Base-by-base conservation (phyloP, 2,329 filamentous ascomycete species). In the Pseudopyrenochaeta lycopersici region DNA sequence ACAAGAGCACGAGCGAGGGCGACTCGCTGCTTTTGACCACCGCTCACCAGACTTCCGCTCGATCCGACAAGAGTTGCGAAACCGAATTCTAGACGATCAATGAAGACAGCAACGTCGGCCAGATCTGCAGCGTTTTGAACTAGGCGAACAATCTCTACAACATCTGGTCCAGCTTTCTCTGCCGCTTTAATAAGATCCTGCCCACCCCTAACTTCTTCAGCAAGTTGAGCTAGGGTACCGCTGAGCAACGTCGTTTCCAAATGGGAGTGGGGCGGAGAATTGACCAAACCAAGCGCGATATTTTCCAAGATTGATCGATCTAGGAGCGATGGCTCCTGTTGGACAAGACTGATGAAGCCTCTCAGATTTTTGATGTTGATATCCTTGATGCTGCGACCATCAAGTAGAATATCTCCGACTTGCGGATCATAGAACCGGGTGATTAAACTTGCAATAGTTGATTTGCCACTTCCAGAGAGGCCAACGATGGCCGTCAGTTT, bases 51-150 rank as follows among this genome's bases (percentile, higher is more conserved):
- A 31, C 79, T 81, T 21, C 85, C 85, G 10, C 77, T 78, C 6
- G 79, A 77, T 2, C 86, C 85, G 1, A 86, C 82, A 3, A 78
- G 74, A 0, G 78, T 77, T 2, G 77, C 79, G 7, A 80, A 71
- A 32, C 81, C 77, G 62, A 81, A 70, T 42, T 85, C 81, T 1
- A 85, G 79, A 1, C 71, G 75, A 38, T 78, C 74, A 60, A 86
- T 86, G 65, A 87, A 89, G 11, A 65, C 66, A 45, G 79, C 76
- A 0, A 84, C 87, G 70, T 89, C 86, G 0, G 88, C 87, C 23
- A 88, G 77, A 11, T 73, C 76, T 2, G 85, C 82, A 17, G 87
- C 83, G 14, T 64, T 67, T 27, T 79, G 74, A 2, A 84, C 80
- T 21, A 83, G 71, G 21, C 65, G 70, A 27, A 86, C 74, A n/a